Evolutionary conservation across 768 basidiomycete genomes (phyloP).

Genomic region (Kwoniella sp.): DNA sequence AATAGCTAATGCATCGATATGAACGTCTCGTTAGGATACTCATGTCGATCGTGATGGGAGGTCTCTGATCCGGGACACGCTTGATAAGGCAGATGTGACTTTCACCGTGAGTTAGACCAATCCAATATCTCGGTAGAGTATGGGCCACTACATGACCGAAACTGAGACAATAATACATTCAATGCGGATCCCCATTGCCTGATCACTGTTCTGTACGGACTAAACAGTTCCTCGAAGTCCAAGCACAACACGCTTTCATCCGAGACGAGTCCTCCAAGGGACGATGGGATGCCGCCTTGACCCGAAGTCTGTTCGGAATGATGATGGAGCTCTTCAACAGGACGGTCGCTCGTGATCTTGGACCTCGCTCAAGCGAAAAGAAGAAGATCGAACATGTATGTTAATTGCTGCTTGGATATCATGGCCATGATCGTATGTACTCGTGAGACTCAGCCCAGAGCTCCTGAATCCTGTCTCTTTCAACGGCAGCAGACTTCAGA

Average conservation of each 20-base stretch:
- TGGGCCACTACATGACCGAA: slow-evolving; percentile 56
- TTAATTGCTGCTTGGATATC: slow-evolving; percentile 45
- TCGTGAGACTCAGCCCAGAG: too few relatives aligned
- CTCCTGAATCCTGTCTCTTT: too few relatives aligned
- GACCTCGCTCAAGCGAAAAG: slow-evolving; percentile 63
- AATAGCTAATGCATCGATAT: not conserved
- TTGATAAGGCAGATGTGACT: slow-evolving; percentile 77
- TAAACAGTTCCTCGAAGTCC: slow-evolving; percentile 83
- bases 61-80: slow-evolving; percentile 75
- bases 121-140: too few relatives aligned
- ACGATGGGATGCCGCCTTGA: slow-evolving; percentile 92
- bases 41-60: slow-evolving; percentile 87
- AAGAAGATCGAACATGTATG: slow-evolving; percentile 78
- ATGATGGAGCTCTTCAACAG: slow-evolving; percentile 95
- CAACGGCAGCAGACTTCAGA: too few relatives aligned
- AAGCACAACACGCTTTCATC: slow-evolving; percentile 96
- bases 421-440: too few relatives aligned
- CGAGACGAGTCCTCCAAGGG: slow-evolving; percentile 90
- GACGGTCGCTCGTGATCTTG: slow-evolving; percentile 81
- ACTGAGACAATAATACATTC: not conserved
- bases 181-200: not conserved
- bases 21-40: slow-evolving; percentile 66
- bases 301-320: slow-evolving; percentile 73
- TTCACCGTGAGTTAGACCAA: slow-evolving; percentile 68
- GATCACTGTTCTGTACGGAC: not conserved